Evolutionary conservation across 202 grass and related monocot species (phyloP), one percentile per base, ranked within the genome.

Genomic region (Zoysia matrella): DNA sequence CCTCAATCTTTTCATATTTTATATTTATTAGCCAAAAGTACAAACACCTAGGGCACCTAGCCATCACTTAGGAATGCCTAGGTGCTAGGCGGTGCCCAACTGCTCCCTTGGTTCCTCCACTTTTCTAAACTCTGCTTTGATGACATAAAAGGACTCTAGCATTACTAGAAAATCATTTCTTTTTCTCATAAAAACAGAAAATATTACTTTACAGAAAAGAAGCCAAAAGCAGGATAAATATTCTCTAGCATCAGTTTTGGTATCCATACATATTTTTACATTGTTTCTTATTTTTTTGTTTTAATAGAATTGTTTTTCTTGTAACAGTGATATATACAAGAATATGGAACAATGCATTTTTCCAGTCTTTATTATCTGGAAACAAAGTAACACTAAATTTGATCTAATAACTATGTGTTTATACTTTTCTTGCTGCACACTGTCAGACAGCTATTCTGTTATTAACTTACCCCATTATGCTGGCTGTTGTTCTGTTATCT

Each of bases 391-490:
- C 41, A 70, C 13, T 76, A 75, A 71, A 43, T 15, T 56, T 76
- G 50, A 56, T 65, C 48, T 48, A 48, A 52, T 52, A 76, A 54
- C 12, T 63, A 46, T 75, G 36, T 49, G 56, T 45, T 71, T 67
- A 14, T 81, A 81, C 5, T 49, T 64, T 69, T 62, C 39, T 82
- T 71, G 41, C 47, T 73, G 54, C 14, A 49, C 74, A 70, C 43
- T 82, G 46, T 47, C 78, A 18, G 3, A 53, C 58, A 67, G 7
- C 44, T 40, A 53, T 77, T 68, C 87, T 36, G 47, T 43, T 52
- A 41, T 78, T 69, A 69, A 78, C 54, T 77, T 55, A 70, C 54
- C 47, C 62, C 63, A 56, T 42, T 60, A 42, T 9, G 8, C 36
- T 49, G 67, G 18, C 36, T 82, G 1, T 56, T 22, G 52, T 43